Conservation (phyloP, 306 rosid species). For the Styphnolobium japonicum region DNA sequence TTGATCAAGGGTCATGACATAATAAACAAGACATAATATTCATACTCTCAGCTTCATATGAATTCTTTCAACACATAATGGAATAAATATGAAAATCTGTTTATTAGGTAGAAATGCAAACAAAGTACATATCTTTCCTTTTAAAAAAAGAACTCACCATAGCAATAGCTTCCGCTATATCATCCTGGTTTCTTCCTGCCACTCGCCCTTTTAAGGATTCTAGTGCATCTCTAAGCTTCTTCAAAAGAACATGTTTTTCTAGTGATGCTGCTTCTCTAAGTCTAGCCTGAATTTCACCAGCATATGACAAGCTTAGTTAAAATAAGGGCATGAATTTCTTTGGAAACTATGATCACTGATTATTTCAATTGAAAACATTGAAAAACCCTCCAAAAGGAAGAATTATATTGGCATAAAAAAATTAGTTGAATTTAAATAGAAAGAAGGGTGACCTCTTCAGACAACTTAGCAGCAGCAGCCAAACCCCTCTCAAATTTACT, state of each 20-base stretch:
- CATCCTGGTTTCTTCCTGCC: slow-evolving; percentile 83
- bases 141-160: slow-evolving; percentile 54
- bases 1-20: neutral
- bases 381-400: neutral
- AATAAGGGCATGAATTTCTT: neutral
- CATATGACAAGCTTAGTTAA: slow-evolving; percentile 17
- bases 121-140: neutral
- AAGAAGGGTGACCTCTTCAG: slow-evolving; percentile 68
- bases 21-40: neutral
- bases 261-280: slow-evolving; percentile 87
- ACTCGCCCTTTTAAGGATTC: slow-evolving; percentile 83
- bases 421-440: neutral
- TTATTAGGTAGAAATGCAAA: neutral
- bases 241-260: slow-evolving; percentile 86
- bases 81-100: neutral
- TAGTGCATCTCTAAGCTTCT: slow-evolving; percentile 93
- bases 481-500: slow-evolving; percentile 89
- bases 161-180: slow-evolving; percentile 78
- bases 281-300: slow-evolving; percentile 64
- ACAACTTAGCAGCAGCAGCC: slow-evolving; percentile 95
- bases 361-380: neutral
- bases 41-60: neutral
- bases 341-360: neutral
- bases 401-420: neutral
- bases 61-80: neutral